Evolutionary conservation across 176 grass and related monocot species (phyloP).

Genomic region (Dendrocalamus sinicus): DNA sequence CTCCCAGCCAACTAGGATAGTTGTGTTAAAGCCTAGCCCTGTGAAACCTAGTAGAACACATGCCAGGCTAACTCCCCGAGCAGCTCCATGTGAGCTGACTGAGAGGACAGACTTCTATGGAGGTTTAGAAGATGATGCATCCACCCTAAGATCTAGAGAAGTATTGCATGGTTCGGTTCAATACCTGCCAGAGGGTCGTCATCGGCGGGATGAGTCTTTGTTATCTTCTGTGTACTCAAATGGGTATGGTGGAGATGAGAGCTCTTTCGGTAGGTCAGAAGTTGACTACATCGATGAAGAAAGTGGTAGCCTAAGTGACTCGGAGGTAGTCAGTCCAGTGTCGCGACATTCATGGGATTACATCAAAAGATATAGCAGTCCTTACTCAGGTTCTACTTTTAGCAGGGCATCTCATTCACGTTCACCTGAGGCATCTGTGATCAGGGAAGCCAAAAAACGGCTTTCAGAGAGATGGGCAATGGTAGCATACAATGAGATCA

Average conservation of each 20-base stretch:
- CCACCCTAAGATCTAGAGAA: slow-evolving; percentile 37
- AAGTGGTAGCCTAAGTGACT: slow-evolving; percentile 62
- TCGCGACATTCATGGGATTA: slow-evolving; percentile 76
- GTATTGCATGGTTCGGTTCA: slow-evolving; percentile 24
- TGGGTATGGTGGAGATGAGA: slow-evolving; percentile 89
- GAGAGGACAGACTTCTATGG: slow-evolving; percentile 24
- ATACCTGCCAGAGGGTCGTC: slow-evolving; percentile 38
- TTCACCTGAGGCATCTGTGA: slow-evolving; percentile 83
- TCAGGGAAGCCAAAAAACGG: slow-evolving; percentile 81
- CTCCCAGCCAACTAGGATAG: slow-evolving; percentile 78
- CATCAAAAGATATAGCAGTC: slow-evolving; percentile 62
- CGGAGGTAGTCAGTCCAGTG: slow-evolving; percentile 62
- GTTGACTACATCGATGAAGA: slow-evolving; percentile 79
- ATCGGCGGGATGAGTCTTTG: slow-evolving; percentile 81
- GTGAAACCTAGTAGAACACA: slow-evolving; percentile 54
- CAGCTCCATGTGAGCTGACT: slow-evolving; percentile 37
- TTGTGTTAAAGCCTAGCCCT: slow-evolving; percentile 86
- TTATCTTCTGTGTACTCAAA: slow-evolving; percentile 88
- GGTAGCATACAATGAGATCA: slow-evolving; percentile 63
- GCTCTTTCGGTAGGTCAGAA: slow-evolving; percentile 84
- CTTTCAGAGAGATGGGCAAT: slow-evolving; percentile 88
- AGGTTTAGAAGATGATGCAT: slow-evolving; percentile 44
- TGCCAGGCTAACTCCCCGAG: slow-evolving; percentile 40
- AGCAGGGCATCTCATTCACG: slow-evolving; percentile 59
- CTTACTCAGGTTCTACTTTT: slow-evolving; percentile 65